Evolutionary conservation across 352 stramenopile genomes (phyloP), one percentile per base, ranked within the genome.

Genomic region (Globisporangium emineosum): DNA sequence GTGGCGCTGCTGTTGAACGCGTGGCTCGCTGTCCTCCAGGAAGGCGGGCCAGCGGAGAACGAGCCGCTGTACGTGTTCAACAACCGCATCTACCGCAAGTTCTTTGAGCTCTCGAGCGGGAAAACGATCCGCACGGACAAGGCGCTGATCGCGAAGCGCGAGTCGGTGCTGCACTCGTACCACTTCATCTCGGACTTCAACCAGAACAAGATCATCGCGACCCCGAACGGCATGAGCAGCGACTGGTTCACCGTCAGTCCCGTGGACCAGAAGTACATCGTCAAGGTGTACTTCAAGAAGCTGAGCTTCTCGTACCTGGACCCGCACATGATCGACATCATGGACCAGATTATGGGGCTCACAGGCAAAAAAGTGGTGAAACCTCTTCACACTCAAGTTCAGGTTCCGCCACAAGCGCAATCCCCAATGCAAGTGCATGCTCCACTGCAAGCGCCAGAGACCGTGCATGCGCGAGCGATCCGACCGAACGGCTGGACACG

Each of bases 181-280:
- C 42, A 47, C 50, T 66, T 66, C 33, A 66, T 66, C 60, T 55
- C 33, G 33, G 60, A 66, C 37, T 66, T 60, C 29, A 60, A 66
- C 27, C 33, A 60, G 19, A 21, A 53, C 35, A 54, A 55, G 30
- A 35, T 66, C 23, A 25, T 54, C 33, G 37, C 35, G 19, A 33
- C 40, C 40, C 30, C 60, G 17, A 40, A 12, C 8, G 51, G 60
- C 1, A 19, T 30, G 10, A 9, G 33, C 13, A 53, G 27, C 50
- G 60, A 66, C 51, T 66, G 60, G 60, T 66, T 66, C 37, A n/a
- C 60, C 10, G 29, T 60, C 35, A 52, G 27, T 17, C 51, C 37
- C 3, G 35, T 37, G 17, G 60, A 66, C 27, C 60, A 66, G 21
- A 50, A 51, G 52, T 66, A 59, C 51, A 40, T 66, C 13, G 51